Base-by-base conservation (phyloP, 768 basidiomycete genomes). In the Lactarius pseudohatsudake region DNA sequence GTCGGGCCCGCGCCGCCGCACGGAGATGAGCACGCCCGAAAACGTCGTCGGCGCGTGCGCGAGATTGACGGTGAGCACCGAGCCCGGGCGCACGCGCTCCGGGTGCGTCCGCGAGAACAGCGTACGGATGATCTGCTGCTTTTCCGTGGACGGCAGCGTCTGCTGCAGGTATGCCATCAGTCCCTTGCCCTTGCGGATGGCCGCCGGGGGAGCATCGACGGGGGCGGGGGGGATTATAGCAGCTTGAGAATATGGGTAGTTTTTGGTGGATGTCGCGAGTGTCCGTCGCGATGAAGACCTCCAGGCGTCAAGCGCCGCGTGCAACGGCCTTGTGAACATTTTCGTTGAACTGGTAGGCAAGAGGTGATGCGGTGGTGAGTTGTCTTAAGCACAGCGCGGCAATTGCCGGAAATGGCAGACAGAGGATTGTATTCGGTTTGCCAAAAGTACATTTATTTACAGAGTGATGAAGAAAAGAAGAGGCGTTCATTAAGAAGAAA, bases 21-120 rank as follows among this genome's bases (percentile, higher is more conserved):
- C 84, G 36, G 87, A 85, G 72, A 97, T 83, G 64, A 98, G 81
- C 55, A 98, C 90, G 41, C 96, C 96, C 7, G 94, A 91, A 78
- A 98, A 98, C 15, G 83, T 78, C 18, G 86, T 90, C 10, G 91
- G 91, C 7, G 92, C 87, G 66, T 94, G 86, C 64, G 87, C 85
- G 45, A 88, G 86, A 55, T 84, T 84, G 71, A 95, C 88, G 34
- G 87, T 88, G 68, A 98, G 76, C 70, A 98, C 88, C n/a, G 92
- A 92, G 1, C 96, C 96, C 22, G 93, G 89, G 16, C 80, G 80
- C 45, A 96, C 79, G 69, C 90, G 84, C 50, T 84, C 79, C 1
- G 85, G 84, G 60, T 90, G 89, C 47, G 84, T 81, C 59, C 88
- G 81, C 43, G 87, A 86, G 78, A 98, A 97, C 63, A 90, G 79